Evolutionary conservation across 306 rosid genomes (phyloP), one percentile per base, ranked within the genome.

Genomic region (Quercus ilex): DNA sequence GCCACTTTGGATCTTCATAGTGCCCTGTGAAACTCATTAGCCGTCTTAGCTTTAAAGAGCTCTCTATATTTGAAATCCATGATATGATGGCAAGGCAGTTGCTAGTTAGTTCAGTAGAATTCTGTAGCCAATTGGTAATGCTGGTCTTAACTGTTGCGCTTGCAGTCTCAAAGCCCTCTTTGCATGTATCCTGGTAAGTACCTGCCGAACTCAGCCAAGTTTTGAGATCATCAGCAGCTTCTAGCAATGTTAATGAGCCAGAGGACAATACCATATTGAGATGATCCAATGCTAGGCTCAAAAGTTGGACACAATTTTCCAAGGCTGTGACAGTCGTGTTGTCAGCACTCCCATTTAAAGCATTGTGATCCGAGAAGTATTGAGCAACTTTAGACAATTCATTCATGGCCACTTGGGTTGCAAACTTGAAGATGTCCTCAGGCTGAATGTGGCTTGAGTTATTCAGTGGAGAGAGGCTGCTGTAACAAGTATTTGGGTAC

Each of bases 161-260:
- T 33, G 65, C 79, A 7, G 87, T 86, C 10, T 81, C 85, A n/a
- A 94, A 58, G 28, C 85, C 94, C 1, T 94, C 98, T 21, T 81
- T 87, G 84, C 98, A 94, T 6, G 96, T 92, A 20, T 94, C 88
- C 52, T 85, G 93, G 75, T 83, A 86, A 25, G 98, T 92, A 18
- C 90, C 92, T 64, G 97, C 90, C 19, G 96, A 84, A 77, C 91
- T 90, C 53, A 94, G 74, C 98, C 96, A 90, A 14, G 98, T 94
- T 72, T 79, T 20, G 18, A 92, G 88, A 83, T 92, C 92, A 15
- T 89, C 96, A 71, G 82, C 68, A 58, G 75, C 87, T 0, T 88
- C 77, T 72, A 77, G 20, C 65, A 92, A 25, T 0, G 96, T 7
- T 2, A 67, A 81, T 1, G 75, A 72, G 6, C 70, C 64, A 0